A percentile compares a stretch with the other conserved stretches of the same genome.
phyloP scores from a whole-genome alignment of 768 basidiomycete genomes.

The Boletus rubroflammeus region DNA sequence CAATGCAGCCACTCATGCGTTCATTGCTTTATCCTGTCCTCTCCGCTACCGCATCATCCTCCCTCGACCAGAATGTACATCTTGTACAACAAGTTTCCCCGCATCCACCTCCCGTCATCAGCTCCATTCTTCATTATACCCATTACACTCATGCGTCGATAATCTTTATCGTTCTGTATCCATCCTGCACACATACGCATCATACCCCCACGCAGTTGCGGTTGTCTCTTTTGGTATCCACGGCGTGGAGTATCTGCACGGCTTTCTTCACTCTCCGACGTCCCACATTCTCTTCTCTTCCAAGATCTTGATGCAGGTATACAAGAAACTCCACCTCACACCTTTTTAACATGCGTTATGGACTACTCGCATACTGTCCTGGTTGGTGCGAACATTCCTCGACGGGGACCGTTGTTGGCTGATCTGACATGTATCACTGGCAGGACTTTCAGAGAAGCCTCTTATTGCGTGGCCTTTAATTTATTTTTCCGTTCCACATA shows the following conservation, averaged over 20 bases:
- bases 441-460: slow-evolving; percentile 22
- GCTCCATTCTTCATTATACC: slow-evolving; percentile 22
- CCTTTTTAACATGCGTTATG: slow-evolving; percentile 29
- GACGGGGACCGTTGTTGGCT: slow-evolving; percentile 14
- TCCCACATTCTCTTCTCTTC: slow-evolving; percentile 13
- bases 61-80: slow-evolving; percentile 16
- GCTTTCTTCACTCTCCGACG: slow-evolving; percentile 9
- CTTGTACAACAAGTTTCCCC: slow-evolving; percentile 21
- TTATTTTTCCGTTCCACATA: slow-evolving; percentile 14
- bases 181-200: slow-evolving; percentile 28
- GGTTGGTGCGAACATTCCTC: slow-evolving; percentile 16
- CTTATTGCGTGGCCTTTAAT: slow-evolving; percentile 22
- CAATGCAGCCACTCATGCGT: background rate
- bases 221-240: slow-evolving; percentile 18
- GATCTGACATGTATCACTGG: slow-evolving; percentile 12
- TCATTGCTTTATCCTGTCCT: background rate
- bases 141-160: slow-evolving; percentile 26
- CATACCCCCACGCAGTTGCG: slow-evolving; percentile 24
- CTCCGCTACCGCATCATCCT: slow-evolving; percentile 3
- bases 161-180: slow-evolving; percentile 35
- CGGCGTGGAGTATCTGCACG: slow-evolving; percentile 14
- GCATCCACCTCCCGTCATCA: slow-evolving; percentile 9
- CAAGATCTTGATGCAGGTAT: slow-evolving; percentile 17
- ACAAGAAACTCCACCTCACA: slow-evolving; percentile 18
- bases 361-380: slow-evolving; percentile 26